A percentile compares a stretch with the other conserved stretches of the same genome.
phyloP scores from a whole-genome alignment of 2,329 filamentous ascomycete species.

The Phoma sp. region DNA sequence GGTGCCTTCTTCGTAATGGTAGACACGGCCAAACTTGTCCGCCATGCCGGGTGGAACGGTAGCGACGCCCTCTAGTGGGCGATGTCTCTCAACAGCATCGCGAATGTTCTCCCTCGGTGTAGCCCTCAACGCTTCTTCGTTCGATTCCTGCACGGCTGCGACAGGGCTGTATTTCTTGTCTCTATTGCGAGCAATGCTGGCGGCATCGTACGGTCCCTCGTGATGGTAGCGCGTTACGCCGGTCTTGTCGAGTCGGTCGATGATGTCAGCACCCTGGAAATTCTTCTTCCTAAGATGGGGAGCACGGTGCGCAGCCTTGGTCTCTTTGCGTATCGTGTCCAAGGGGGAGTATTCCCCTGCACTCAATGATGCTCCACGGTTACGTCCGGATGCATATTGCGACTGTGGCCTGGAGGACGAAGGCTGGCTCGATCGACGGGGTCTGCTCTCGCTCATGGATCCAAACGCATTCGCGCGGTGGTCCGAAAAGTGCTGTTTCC shows the following conservation, averaged over 20 bases:
- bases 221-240: slow-evolving; percentile 78
- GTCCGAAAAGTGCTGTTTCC: slow-evolving; percentile 46
- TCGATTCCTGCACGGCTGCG: slow-evolving; percentile 75
- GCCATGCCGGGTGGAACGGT: slow-evolving; percentile 73
- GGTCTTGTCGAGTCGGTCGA: slow-evolving; percentile 79
- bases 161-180: slow-evolving; percentile 70
- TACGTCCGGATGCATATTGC: slow-evolving; percentile 34
- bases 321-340: slow-evolving; percentile 68
- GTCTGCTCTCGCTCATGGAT: slow-evolving; percentile 36
- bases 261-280: slow-evolving; percentile 73
- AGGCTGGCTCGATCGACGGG: slow-evolving; percentile 45
- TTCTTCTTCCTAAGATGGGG: slow-evolving; percentile 71
- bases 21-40: slow-evolving; percentile 72
- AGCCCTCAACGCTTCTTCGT: slow-evolving; percentile 77
- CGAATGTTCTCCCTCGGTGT: slow-evolving; percentile 79
- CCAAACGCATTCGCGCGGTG: slow-evolving; percentile 44
- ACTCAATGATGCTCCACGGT: slow-evolving; percentile 59
- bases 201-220: slow-evolving; percentile 87
- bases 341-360: slow-evolving; percentile 72
- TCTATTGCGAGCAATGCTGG: slow-evolving; percentile 74
- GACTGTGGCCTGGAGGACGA: slow-evolving; percentile 31
- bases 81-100: slow-evolving; percentile 74
- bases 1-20: slow-evolving; percentile 83
- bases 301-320: slow-evolving; percentile 68
- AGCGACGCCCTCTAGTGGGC: slow-evolving; percentile 82